phyloP scores from a whole-genome alignment of 495 filamentous ascomycete species.

The Penicillium simplicissimum region DNA sequence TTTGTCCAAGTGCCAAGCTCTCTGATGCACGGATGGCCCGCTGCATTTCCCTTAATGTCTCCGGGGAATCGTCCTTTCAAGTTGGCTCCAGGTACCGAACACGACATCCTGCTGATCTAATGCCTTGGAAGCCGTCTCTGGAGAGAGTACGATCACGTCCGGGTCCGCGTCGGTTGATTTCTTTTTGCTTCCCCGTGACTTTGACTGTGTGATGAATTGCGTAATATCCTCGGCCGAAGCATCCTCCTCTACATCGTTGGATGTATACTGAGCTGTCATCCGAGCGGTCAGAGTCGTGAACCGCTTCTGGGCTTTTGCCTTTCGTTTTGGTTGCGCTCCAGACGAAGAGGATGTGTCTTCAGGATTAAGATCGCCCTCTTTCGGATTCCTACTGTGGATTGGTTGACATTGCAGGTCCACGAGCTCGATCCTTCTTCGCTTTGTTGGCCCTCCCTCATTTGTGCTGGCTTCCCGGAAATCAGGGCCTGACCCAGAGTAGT shows the following conservation, averaged over 20 bases:
- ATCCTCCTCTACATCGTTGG: slow-evolving; percentile 16
- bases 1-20: slow-evolving; percentile 8
- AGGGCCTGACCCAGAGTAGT: slow-evolving; percentile 28
- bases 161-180: slow-evolving; percentile 39
- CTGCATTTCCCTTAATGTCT: slow-evolving; percentile 66
- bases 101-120: slow-evolving; percentile 77
- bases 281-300: slow-evolving; percentile 80
- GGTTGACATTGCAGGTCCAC: slow-evolving; percentile 31
- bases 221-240: slow-evolving; percentile 16
- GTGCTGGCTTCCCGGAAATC: slow-evolving; percentile 11
- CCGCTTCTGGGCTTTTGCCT: slow-evolving; percentile 67
- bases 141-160: slow-evolving; percentile 63
- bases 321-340: slow-evolving; percentile 26
- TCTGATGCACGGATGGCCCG: slow-evolving; percentile 67
- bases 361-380: slow-evolving; percentile 13
- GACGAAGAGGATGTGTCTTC: slow-evolving; percentile 15
- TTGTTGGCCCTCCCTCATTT: slow-evolving; percentile 36
- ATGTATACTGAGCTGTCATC: slow-evolving; percentile 73
- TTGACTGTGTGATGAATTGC: slow-evolving; percentile 28
- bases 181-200: slow-evolving; percentile 23
- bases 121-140: slow-evolving; percentile 66
- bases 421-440: slow-evolving; percentile 46
- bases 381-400: slow-evolving; percentile 12
- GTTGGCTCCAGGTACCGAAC: slow-evolving; percentile 91
- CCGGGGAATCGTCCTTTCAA: slow-evolving; percentile 76